A percentile compares a stretch with the other conserved stretches of the same genome.
These are phyloP conservation scores for Rhynchosporium agropyri DNA, from an alignment of 2,329 filamentous ascomycete genomes.

Conservation along the genomic window DNA sequence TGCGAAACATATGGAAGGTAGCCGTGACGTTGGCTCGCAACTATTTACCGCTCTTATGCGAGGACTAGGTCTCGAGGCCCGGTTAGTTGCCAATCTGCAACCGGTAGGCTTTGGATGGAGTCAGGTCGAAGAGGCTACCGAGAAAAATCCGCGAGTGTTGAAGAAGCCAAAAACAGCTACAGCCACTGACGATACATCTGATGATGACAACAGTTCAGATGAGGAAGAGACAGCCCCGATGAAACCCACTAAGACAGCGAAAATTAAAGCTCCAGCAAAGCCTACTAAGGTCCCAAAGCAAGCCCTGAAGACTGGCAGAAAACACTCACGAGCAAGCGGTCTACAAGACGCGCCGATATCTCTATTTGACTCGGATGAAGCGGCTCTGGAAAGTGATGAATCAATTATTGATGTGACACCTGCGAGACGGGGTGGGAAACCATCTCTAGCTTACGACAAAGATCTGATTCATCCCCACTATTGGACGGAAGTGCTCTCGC, in stretches of 20 bases:
- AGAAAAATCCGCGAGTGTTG: conserved; percentile 38
- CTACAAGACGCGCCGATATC: conserved; percentile 46
- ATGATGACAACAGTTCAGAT: conserved; percentile 21
- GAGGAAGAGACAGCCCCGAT: conserved; percentile 34
- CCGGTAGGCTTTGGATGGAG: conserved; percentile 89
- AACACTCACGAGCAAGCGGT: conserved; percentile 35
- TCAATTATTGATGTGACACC: conserved; percentile 58
- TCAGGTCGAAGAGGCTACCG: conserved; percentile 76
- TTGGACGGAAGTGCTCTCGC: conserved; percentile 89
- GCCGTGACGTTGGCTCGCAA: conserved; percentile 84
- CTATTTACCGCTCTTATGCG: conserved; percentile 85
- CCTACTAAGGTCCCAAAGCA: conserved; percentile 29
- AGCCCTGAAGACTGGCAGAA: conserved; percentile 28
- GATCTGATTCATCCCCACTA: conserved; percentile 86
- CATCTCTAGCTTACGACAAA: conserved; percentile 63
- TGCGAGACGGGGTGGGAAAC: conserved; percentile 21
- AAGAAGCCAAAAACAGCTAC: conserved; percentile 34
- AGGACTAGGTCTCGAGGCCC: conserved; percentile 77
- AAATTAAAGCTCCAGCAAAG: conserved; percentile 31
- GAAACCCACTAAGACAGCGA: conserved; percentile 34
- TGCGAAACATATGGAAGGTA: conserved; percentile 75
- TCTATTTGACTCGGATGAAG: conserved; percentile 53
- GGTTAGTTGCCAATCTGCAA: conserved; percentile 84
- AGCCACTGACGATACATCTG: conserved; percentile 15
- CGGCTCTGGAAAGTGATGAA: conserved; percentile 52